Evolutionary conservation across 148 eudicot genomes (phyloP).

Genomic region (Rhododendron vialii): DNA sequence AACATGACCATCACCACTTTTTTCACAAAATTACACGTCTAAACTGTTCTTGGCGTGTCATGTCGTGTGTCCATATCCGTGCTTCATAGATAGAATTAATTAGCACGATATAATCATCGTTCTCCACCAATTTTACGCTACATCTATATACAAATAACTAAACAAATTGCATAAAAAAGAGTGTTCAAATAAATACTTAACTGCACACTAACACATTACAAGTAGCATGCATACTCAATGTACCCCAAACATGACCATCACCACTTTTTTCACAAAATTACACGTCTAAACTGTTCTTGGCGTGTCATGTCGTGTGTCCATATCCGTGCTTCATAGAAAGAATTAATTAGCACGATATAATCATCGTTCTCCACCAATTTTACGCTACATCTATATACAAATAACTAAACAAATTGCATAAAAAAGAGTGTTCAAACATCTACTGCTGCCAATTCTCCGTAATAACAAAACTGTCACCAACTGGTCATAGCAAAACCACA

Average conservation of each 20-base stretch:
- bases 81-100: background rate
- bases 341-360: background rate
- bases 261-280: background rate
- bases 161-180: too few relatives aligned
- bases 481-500: background rate
- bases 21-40: background rate
- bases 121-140: background rate
- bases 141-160: too few relatives aligned
- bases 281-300: background rate
- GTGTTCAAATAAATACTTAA: background rate
- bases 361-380: background rate
- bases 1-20: too few relatives aligned
- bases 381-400: background rate
- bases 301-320: background rate
- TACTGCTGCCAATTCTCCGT: background rate
- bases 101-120: background rate
- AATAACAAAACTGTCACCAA: background rate
- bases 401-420: background rate
- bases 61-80: background rate
- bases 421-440: background rate
- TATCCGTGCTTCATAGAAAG: background rate
- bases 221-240: too few relatives aligned
- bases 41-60: background rate
- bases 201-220: too few relatives aligned
- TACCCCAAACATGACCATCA: too few relatives aligned